Percentiles rank a stretch among this genome's conserved stretches.
phyloP scores from a whole-genome alignment of 208 protist species.

The Trypanosoma avium region DNA sequence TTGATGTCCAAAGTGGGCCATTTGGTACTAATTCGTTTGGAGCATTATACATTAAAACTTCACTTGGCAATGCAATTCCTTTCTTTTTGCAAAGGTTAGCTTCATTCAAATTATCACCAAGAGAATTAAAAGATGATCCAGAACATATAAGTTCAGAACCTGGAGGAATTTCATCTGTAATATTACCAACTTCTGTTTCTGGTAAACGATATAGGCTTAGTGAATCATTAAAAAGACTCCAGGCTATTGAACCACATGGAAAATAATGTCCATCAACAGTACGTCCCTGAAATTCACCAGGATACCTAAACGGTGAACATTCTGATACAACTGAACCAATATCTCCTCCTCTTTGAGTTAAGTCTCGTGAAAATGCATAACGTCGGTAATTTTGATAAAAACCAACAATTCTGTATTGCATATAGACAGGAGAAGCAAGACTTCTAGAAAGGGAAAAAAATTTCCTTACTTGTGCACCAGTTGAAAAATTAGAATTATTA shows the following conservation, averaged over 20 bases:
- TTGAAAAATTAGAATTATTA: slow-evolving; percentile 22
- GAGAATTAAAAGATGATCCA: slow-evolving; percentile 22
- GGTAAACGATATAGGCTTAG: slow-evolving; percentile 33
- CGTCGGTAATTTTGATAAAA: slow-evolving; percentile 95
- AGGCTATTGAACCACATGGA: slow-evolving; percentile 92
- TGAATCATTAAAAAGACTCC: slow-evolving; percentile 90
- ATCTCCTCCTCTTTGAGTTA: slow-evolving; percentile 28
- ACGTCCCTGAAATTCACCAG: slow-evolving; percentile 19
- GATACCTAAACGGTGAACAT: slow-evolving; percentile 32
- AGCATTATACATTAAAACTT: slow-evolving; percentile 47
- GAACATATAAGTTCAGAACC: slow-evolving; percentile 16
- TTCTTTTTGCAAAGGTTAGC: slow-evolving; percentile 39
- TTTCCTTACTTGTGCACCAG: slow-evolving; percentile 10
- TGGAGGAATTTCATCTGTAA: not conserved
- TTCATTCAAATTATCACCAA: slow-evolving; percentile 7
- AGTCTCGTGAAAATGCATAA: slow-evolving; percentile 57
- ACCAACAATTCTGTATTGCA: slow-evolving; percentile 62
- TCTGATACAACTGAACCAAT: not conserved
- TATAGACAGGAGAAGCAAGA: slow-evolving; percentile 20
- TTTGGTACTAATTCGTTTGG: slow-evolving; percentile 29
- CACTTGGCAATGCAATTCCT: slow-evolving; percentile 80
- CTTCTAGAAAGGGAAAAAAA: slow-evolving; percentile 20
- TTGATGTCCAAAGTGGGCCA: not conserved
- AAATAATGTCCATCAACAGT: slow-evolving; percentile 35
- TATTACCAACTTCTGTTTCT: not conserved